Percentiles rank a stretch among this genome's conserved stretches.
Evolutionary conservation across 495 filamentous ascomycete genomes (phyloP).

Genomic region (Emericellopsis terricola): DNA sequence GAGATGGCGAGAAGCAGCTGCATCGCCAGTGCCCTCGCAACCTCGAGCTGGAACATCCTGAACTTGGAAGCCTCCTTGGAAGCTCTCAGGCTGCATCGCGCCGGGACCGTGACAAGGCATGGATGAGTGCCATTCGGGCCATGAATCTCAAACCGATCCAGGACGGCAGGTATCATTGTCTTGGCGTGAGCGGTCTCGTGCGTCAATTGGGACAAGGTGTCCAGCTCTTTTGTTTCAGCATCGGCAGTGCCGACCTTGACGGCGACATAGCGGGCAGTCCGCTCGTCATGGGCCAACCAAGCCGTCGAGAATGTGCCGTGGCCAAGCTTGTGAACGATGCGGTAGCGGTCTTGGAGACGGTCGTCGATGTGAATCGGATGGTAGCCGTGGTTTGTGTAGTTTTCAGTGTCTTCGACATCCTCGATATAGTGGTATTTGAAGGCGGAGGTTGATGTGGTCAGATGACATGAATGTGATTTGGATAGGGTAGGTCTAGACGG

Average conservation of each 20-base stretch:
- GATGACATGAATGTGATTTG: too few relatives aligned
- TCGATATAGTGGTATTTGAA: conserved; percentile 7
- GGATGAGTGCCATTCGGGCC: conserved; percentile 25
- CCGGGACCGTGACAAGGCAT: conserved; percentile 17
- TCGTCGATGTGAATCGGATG: conserved; percentile 24
- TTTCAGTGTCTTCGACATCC: conserved; percentile 6
- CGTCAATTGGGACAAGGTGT: conserved; percentile 3
- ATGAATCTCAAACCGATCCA: conserved; percentile 22
- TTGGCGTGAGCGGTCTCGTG: background rate
- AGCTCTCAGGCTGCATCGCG: conserved; percentile 13
- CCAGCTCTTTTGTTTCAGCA: conserved; percentile 2
- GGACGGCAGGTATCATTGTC: conserved; percentile 11
- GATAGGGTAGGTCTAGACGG: too few relatives aligned
- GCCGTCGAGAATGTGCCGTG: conserved; percentile 24
- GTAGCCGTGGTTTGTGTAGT: conserved; percentile 23
- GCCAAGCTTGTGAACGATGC: conserved; percentile 23
- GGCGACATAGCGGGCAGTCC: conserved; percentile 8
- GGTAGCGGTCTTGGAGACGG: conserved; percentile 14
- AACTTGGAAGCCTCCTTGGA: conserved; percentile 14
- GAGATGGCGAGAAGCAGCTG: conserved; percentile 16
- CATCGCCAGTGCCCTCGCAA: conserved; percentile 21
- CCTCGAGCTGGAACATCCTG: conserved; percentile 22
- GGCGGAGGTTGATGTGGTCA: too few relatives aligned
- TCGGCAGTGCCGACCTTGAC: conserved; percentile 11
- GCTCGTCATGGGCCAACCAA: conserved; percentile 22